phyloP scores from a whole-genome alignment of 441 rosid genomes.

The Corymbia calophylla region DNA sequence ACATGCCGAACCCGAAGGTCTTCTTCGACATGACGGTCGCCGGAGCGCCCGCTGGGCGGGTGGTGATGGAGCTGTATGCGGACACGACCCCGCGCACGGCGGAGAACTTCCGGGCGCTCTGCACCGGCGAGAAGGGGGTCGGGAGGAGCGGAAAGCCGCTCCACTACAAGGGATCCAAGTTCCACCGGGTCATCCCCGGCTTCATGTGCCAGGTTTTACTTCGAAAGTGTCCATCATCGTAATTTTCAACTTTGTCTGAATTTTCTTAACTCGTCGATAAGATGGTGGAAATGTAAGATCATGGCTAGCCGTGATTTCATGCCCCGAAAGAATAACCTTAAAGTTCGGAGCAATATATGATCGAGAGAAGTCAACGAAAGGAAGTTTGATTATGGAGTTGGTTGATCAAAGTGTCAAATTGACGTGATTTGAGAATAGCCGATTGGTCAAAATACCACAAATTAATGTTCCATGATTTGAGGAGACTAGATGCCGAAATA shows the following conservation, averaged over 20 bases:
- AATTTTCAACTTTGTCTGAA: neutral
- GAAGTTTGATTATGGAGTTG: neutral
- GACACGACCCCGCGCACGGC: conserved; percentile 67
- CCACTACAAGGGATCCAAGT: conserved; percentile 67
- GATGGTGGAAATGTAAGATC: neutral
- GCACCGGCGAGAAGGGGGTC: conserved; percentile 67
- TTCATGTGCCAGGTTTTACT: conserved; percentile 59
- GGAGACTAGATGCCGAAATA: neutral
- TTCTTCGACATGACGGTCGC: conserved; percentile 61
- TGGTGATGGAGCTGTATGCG: conserved; percentile 69
- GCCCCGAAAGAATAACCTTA: neutral
- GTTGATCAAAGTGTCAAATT: neutral
- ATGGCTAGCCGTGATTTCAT: neutral
- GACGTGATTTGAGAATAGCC: neutral
- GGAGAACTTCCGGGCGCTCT: conserved; percentile 64
- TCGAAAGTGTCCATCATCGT: neutral
- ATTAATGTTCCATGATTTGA: neutral
- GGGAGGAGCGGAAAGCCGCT: conserved; percentile 44
- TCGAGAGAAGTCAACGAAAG: neutral
- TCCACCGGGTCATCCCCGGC: conserved; percentile 65
- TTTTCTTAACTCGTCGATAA: neutral
- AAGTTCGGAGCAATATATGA: neutral
- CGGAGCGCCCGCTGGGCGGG: conserved; percentile 41
- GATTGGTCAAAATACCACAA: neutral
- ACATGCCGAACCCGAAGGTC: conserved; percentile 53